phyloP scores from a whole-genome alignment of 371 early-diverging fungal genomes.

The Apophysomyces ossiformis region DNA sequence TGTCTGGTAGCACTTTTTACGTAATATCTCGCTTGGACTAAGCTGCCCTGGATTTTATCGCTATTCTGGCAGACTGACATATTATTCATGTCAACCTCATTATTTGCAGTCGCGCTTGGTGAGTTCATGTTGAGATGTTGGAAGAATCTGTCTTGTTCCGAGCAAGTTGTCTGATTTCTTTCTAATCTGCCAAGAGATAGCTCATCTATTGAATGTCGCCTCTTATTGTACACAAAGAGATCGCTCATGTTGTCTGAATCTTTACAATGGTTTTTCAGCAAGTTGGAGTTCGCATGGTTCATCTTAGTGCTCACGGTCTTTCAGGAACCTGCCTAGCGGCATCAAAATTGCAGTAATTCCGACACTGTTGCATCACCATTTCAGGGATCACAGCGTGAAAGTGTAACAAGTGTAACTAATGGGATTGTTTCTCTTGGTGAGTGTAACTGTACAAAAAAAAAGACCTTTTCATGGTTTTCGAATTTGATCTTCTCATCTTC shows the following conservation, averaged over 20 bases:
- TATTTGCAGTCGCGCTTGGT: too few relatives aligned
- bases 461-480: too few relatives aligned
- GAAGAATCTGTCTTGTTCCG: too few relatives aligned
- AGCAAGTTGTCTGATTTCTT: not conserved
- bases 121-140: too few relatives aligned
- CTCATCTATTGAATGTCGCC: not conserved
- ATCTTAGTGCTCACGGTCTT: not conserved
- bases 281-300: not conserved
- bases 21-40: not conserved
- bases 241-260: not conserved
- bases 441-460: too few relatives aligned
- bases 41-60: not conserved
- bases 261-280: not conserved
- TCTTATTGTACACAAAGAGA: not conserved
- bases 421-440: too few relatives aligned
- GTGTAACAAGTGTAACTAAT: too few relatives aligned
- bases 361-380: too few relatives aligned
- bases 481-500: too few relatives aligned
- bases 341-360: not conserved
- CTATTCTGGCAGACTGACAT: too few relatives aligned
- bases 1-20: not conserved
- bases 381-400: too few relatives aligned
- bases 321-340: not conserved
- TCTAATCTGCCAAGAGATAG: not conserved
- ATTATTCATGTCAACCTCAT: too few relatives aligned